Evolutionary conservation across 129 eudicot species (phyloP), one percentile per base, ranked within the genome.

Genomic region (Flaveria trinervia): DNA sequence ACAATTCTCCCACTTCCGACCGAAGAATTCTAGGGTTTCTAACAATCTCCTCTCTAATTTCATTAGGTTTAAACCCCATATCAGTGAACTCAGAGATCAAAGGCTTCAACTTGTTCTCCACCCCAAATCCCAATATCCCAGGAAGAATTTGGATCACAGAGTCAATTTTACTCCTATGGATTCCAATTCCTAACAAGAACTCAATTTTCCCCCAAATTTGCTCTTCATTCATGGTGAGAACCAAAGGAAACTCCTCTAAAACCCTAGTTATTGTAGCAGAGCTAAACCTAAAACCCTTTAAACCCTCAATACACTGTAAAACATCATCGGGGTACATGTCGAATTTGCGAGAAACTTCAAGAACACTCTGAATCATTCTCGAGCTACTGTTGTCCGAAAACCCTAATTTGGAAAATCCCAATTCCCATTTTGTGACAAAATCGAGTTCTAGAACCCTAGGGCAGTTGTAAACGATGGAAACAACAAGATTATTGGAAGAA

Each of bases 1-100:
- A 84, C 43, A 94, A 75, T 72, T 94, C 98, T 54, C 97, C 97
- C 57, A 87, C 85, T 84, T 94, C 98, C 51, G 93, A 73, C 51
- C 80, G 82, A 70, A 94, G 96, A 71, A 91, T 70, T 70, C 74
- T 61, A 0, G 96, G 98, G 76, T 94, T 85, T 68, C 86, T 81
- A 17, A 86, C 52, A 14, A 91, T 72, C 81, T 87, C 92, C 50
- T 79, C 85, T 71, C 79, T 85, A 65, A 91, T 83, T 59, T 81
- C 85, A 75, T 44, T 54, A 72, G 81, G 70, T 17, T 52, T 60
- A 81, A 83, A 77, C 49, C 96, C 97, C 85, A 91, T 72, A 7
- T 78, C 89, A 46, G 41, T 17, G 71, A 94, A 91, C 75, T 94
- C 98, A 4, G 67, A 76, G 64, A 91, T 41, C 84, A 94, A 66